Base-by-base conservation (phyloP, 306 rosid genomes). In the Pyrus communis region DNA sequence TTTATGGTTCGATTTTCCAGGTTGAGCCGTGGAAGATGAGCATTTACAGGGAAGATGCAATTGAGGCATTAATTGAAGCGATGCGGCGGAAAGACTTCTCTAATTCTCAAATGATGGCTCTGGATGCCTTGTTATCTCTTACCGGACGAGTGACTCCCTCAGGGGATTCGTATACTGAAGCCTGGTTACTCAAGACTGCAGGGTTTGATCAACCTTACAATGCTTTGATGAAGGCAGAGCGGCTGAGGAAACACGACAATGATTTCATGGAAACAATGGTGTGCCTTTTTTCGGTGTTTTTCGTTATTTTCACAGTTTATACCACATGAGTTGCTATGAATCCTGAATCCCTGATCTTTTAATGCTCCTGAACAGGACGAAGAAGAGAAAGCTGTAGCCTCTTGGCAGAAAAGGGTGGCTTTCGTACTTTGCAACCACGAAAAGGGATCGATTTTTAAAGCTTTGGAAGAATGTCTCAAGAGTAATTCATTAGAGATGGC, bases 11-110 rank as follows among this genome's bases (percentile, higher is more conserved):
- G 28, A 58, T 71, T 81, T 76, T 82, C 57, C 86, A 94, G 96
- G 93, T 84, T 83, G 96, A 90, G 84, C 96, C 98, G 17, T 80
- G 92, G 42, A 89, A 89, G 88, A 94, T 92, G 98, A 92, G 98
- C 90, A 90, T 94, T 60, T 92, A 92, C 80, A 82, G 92, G 90
- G 98, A 94, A 87, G 97, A 94, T 82, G 88, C 97, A 57, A 82
- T 92, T 69, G 98, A 95, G 70, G 81, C 87, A 42, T 69, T 95
- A 70, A 88, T 89, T 52, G 97, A 92, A 88, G 84, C 97, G 60
- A 89, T 95, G 46, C 78, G 85, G 83, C 87, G 83, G 75, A 90
- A 90, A 73, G 93, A 94, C 63, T 87, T 85, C 82, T 81, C 89
- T 73, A 85, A 82, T 64, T 85, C 85, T 76, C 96, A 90, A 79